Evolutionary conservation across 1,284 basidiomycete genomes (phyloP).

Genomic region (Tilletia setariae): DNA sequence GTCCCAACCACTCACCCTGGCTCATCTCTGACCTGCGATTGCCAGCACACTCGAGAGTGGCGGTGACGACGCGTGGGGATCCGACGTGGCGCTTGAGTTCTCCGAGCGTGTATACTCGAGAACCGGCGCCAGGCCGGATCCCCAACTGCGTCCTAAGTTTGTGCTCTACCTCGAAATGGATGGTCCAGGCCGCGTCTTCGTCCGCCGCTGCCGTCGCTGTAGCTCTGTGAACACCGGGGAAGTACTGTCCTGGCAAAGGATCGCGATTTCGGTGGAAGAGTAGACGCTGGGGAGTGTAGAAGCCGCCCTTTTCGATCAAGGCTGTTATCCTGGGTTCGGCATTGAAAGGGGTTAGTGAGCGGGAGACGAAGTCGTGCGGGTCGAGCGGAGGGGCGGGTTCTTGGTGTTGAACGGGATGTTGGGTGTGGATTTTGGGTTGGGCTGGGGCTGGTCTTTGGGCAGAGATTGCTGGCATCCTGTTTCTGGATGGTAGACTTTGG

Average conservation of each 20-base stretch:
- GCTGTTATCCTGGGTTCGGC: slow-evolving; percentile 26
- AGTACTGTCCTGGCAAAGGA: slow-evolving; percentile 18
- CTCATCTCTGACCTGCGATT: slow-evolving; percentile 34
- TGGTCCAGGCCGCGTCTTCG: slow-evolving; percentile 21
- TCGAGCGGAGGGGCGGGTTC: background rate
- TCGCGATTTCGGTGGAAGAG: slow-evolving; percentile 41
- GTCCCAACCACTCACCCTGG: too few species aligned
- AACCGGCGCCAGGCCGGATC: background rate
- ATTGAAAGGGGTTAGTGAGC: slow-evolving; percentile 28
- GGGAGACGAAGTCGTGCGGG: background rate
- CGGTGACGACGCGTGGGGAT: slow-evolving; percentile 22
- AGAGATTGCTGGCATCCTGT: too few species aligned
- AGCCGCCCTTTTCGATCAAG: slow-evolving; percentile 17
- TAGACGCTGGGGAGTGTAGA: slow-evolving; percentile 32
- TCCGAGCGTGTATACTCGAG: slow-evolving; percentile 15
- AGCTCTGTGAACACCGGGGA: background rate
- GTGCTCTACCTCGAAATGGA: slow-evolving; percentile 21
- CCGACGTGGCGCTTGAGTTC: slow-evolving; percentile 20
- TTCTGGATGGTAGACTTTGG: too few species aligned
- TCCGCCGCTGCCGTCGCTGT: background rate
- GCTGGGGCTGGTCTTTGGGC: too few species aligned
- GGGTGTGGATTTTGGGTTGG: too few species aligned
- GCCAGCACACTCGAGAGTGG: slow-evolving; percentile 39
- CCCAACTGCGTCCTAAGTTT: background rate
- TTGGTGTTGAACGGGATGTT: too few species aligned